Evolutionary conservation across 768 basidiomycete species (phyloP), one percentile per base, ranked within the genome.

Genomic region (Mycena vitilis): DNA sequence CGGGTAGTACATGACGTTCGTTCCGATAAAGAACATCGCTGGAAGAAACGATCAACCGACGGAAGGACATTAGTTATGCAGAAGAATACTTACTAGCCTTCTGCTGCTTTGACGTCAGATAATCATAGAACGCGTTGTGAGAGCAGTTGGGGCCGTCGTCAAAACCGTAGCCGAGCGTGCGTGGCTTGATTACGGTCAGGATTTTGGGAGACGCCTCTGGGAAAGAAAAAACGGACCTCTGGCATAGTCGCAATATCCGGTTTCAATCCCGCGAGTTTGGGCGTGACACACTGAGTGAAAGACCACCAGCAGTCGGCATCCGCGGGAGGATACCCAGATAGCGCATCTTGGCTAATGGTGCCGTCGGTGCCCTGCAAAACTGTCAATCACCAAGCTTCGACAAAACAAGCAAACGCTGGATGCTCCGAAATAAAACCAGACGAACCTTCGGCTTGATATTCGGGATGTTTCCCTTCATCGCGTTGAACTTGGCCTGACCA

Each of bases 141-240:
- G 87, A 85, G 72, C 89, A 90, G 70, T 88, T 89, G 1, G 89
- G 89, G 1, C 89, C 89, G 65, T 90, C 89, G 68, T 90, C 89
- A 62, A 90, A 90, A 5, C 83, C 87, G 56, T 86, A 89, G 3
- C 87, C 89, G 13, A 89, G 77, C 3, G 88, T 87, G 20, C 77
- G 75, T 47, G 89, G 88, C 87, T 87, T 36, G 6, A 18, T 9
- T 16, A 40, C 2, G 2, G 45, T 22, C 44, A n/a, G 38, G 7
- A 53, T 36, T n/a, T 34, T 47, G 22, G 16, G 25, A 6, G 22
- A 34, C n/a, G 20, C 34, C 13, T 34, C 12, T 16, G 5, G 7
- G 15, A 16, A 36, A 53, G 11, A 52, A 10, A 40, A 40, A 15
- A 15, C 40, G 15, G 40, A 83, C 87, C 80, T 89, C 88, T 8